Evolutionary conservation across 2,329 filamentous ascomycete species (phyloP).

Genomic region (Aspergillus calidoustus): DNA sequence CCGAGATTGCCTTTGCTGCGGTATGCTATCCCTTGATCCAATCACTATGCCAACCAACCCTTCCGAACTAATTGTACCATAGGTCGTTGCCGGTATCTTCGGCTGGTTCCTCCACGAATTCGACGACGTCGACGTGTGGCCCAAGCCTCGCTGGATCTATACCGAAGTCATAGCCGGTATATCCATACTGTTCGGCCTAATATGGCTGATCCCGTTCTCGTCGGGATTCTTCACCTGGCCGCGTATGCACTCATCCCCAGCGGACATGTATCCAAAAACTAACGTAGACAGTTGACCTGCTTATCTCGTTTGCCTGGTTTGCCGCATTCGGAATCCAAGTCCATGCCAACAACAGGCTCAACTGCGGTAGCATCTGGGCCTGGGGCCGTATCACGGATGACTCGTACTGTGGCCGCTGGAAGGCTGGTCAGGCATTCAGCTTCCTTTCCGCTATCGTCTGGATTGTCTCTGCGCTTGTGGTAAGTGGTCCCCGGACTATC

Average conservation of each 20-base stretch:
- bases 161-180: slow-evolving; percentile 72
- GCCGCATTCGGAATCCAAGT: slow-evolving; percentile 69
- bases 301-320: slow-evolving; percentile 74
- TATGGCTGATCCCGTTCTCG: slow-evolving; percentile 75
- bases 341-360: slow-evolving; percentile 56
- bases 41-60: background rate
- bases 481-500: slow-evolving; percentile 26
- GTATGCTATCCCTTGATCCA: slow-evolving; percentile 49
- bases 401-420: slow-evolving; percentile 69
- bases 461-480: slow-evolving; percentile 67
- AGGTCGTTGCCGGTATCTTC: slow-evolving; percentile 69
- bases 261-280: background rate
- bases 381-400: slow-evolving; percentile 60
- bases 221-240: slow-evolving; percentile 72
- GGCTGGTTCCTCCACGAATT: slow-evolving; percentile 66
- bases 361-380: slow-evolving; percentile 62
- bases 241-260: slow-evolving; percentile 28
- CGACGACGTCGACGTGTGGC: slow-evolving; percentile 55
- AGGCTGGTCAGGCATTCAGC: slow-evolving; percentile 71
- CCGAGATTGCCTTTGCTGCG: slow-evolving; percentile 70
- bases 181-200: slow-evolving; percentile 68
- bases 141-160: slow-evolving; percentile 72
- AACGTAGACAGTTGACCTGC: slow-evolving; percentile 58
- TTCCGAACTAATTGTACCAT: slow-evolving; percentile 22
- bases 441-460: slow-evolving; percentile 74